phyloP scores from a whole-genome alignment of 23 red algal species.

The Agarophyton chilense region DNA sequence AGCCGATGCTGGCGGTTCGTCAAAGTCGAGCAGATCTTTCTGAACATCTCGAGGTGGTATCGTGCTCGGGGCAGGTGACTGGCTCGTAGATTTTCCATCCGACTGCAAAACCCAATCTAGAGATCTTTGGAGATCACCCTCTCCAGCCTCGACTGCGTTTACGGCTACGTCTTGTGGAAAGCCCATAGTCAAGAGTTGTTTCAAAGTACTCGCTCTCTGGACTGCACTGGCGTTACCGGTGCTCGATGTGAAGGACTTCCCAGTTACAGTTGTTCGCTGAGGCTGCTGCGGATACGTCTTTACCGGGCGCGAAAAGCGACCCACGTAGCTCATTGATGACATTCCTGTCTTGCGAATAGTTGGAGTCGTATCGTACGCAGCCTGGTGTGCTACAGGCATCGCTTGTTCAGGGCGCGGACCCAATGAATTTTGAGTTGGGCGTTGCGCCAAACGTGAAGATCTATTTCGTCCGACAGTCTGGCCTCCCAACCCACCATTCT shows the following conservation, averaged over 20 bases:
- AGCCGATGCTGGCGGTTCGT: background rate
- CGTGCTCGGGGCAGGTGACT: background rate
- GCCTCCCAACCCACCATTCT: constrained; percentile 52
- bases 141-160: constrained; percentile 28
- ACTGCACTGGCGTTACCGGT: background rate
- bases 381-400: background rate
- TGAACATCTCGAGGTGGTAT: background rate
- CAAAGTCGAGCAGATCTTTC: constrained; percentile 68
- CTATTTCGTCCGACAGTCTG: constrained; percentile 9
- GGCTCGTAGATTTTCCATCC: background rate
- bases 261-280: background rate
- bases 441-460: background rate
- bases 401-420: constrained; percentile 30
- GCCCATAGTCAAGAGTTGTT: constrained; percentile 66
- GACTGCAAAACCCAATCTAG: constrained; percentile 58
- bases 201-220: constrained; percentile 48
- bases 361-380: constrained; percentile 5
- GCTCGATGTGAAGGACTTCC: background rate
- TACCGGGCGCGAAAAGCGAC: constrained; percentile 3
- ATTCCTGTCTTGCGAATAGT: background rate
- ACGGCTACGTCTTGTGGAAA: constrained; percentile 50
- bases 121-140: constrained; percentile 52
- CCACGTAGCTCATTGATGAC: constrained; percentile 33
- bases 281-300: background rate
- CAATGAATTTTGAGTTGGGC: background rate